Evolutionary conservation across 2,329 filamentous ascomycete species (phyloP).

Genomic region (Xylaria sp.): DNA sequence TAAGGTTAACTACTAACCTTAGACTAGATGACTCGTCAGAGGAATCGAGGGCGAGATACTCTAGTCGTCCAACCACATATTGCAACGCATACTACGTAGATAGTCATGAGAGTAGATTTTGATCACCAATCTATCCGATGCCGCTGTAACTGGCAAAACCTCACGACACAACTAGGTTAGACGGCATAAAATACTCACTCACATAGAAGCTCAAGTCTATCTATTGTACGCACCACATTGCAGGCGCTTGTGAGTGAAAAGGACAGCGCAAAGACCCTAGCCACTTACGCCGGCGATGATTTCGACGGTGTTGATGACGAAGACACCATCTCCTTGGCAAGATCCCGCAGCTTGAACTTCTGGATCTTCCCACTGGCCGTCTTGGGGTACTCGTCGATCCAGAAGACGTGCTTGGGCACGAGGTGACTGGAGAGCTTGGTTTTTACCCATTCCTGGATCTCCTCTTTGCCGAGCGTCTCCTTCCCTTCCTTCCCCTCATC

Average conservation of each 20-base stretch:
- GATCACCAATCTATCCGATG: too few relatives aligned
- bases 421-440: slow-evolving; percentile 77
- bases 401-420: slow-evolving; percentile 91
- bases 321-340: slow-evolving; percentile 57
- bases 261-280: background rate
- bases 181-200: background rate
- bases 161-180: too few relatives aligned
- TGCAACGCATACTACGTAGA: too few relatives aligned
- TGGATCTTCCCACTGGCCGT: slow-evolving; percentile 97
- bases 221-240: background rate
- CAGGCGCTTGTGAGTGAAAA: background rate
- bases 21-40: too few relatives aligned
- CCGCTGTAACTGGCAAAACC: too few relatives aligned
- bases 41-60: too few relatives aligned
- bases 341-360: slow-evolving; percentile 85
- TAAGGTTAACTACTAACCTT: too few relatives aligned
- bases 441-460: slow-evolving; percentile 78
- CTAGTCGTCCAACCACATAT: too few relatives aligned
- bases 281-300: background rate
- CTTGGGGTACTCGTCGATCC: slow-evolving; percentile 86
- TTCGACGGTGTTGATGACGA: background rate
- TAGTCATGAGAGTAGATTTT: too few relatives aligned
- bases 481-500: slow-evolving; percentile 5
- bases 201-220: background rate
- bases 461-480: slow-evolving; percentile 62